Conservation (phyloP, 2,329 filamentous ascomycete genomes). For the Neofusicoccum kwambonambiense region DNA sequence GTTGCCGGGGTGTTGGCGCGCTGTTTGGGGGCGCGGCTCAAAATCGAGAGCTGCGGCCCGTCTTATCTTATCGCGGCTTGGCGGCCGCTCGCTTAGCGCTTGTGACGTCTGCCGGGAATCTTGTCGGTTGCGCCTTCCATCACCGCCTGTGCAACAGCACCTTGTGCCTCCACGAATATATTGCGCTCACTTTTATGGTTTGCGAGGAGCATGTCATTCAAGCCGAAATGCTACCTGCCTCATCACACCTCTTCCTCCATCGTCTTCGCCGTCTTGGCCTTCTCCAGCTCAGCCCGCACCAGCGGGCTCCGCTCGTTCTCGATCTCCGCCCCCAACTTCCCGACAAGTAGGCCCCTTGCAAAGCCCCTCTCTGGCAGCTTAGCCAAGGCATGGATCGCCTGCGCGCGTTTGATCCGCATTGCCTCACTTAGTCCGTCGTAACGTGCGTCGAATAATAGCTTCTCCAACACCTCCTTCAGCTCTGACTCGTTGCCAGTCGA, state of each 20-base stretch:
- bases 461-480: constrained; percentile 23
- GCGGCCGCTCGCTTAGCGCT: background rate
- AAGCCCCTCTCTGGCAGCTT: constrained; percentile 21
- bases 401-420: constrained; percentile 28
- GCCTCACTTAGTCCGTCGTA: constrained; percentile 30
- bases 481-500: constrained; percentile 11
- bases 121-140: background rate
- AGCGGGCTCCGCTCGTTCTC: constrained; percentile 25
- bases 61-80: constrained; percentile 7
- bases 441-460: constrained; percentile 27
- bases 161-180: no score
- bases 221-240: background rate
- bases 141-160: no score
- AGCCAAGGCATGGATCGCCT: constrained; percentile 26
- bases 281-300: constrained; percentile 26
- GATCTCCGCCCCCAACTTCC: constrained; percentile 22
- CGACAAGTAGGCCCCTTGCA: constrained; percentile 23
- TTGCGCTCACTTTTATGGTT: no score
- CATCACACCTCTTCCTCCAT: background rate
- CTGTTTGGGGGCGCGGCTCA: background rate
- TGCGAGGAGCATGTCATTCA: background rate
- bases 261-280: constrained; percentile 17
- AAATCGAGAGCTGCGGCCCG: background rate
- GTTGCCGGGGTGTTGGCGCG: background rate
- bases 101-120: no score